A percentile compares a stretch with the other conserved stretches of the same genome.
These are phyloP conservation scores for Sechiopsis laciniata DNA, from an alignment of 306 rosid species.

Conservation along the genomic window DNA sequence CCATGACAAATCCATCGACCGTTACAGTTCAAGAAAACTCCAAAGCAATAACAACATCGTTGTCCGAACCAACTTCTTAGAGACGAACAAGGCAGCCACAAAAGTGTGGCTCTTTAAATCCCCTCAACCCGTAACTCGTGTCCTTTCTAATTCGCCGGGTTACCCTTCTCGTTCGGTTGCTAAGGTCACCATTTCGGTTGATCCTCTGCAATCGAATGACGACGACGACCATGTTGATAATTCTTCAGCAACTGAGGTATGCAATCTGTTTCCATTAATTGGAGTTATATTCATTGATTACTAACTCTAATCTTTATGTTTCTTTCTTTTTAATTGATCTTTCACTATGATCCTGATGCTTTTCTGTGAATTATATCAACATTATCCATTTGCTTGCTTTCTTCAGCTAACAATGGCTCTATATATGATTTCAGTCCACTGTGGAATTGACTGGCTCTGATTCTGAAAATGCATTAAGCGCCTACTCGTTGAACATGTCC, in stretches of 20 bases:
- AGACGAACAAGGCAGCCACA: slow-evolving; percentile 45
- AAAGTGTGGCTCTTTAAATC: slow-evolving; percentile 68
- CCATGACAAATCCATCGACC: slow-evolving; percentile 17
- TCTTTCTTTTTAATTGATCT: not conserved
- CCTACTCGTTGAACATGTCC: slow-evolving; percentile 60
- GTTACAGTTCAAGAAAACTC: not conserved
- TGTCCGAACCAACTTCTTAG: slow-evolving; percentile 26
- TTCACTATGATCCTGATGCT: not conserved
- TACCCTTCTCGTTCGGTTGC: slow-evolving; percentile 52
- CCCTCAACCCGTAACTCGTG: slow-evolving; percentile 52
- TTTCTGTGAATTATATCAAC: not conserved
- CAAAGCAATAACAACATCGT: not conserved
- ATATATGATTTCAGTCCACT: slow-evolving; percentile 47
- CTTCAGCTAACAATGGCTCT: slow-evolving; percentile 6
- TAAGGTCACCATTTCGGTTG: slow-evolving; percentile 61
- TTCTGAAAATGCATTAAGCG: slow-evolving; percentile 47
- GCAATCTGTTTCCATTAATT: not conserved
- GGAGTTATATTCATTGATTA: not conserved
- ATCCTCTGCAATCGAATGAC: slow-evolving; percentile 45
- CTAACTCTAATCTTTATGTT: too few relatives aligned
- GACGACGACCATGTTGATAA: slow-evolving; percentile 24
- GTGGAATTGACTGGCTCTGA: slow-evolving; percentile 77
- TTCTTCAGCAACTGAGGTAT: slow-evolving; percentile 46
- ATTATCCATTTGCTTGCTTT: not conserved
- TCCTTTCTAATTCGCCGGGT: slow-evolving; percentile 33